Base-by-base conservation (phyloP, 305 asterid genomes). In the Fraxinus velutina region DNA sequence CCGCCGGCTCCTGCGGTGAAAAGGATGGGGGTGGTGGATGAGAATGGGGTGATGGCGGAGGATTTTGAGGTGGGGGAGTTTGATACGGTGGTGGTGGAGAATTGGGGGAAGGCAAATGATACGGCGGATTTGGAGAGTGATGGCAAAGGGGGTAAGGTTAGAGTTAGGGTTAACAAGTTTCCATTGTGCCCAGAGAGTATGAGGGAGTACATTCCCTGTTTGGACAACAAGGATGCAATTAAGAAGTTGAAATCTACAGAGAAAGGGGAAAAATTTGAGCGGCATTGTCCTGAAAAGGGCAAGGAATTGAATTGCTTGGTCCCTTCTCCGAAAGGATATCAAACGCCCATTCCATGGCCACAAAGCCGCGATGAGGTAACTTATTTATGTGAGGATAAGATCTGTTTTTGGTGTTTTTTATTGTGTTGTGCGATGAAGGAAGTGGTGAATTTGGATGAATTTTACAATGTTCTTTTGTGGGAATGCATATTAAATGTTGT, bases 131-230 rank as follows among this genome's bases (percentile, higher is more conserved):
- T 79, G 81, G 91, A 78, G 81, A 84, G 77, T 82, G 88, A 66
- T 47, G 88, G 85, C 33, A 82, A 75, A 30, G 89, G 87, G 75
- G 90, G 72, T 39, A 71, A 74, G 78, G 87, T 52, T 55, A 86
- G 88, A 81, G 83, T 89, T 87, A 87, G 83, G 90, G 86, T 95
- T 84, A 84, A 88, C 80, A 92, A 93, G 87, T 91, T 89, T 60
- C 86, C 76, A 0, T 12, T 89, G 79, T 95, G 98, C 75, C 88
- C 89, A 1, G 87, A 64, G 83, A 90, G 90, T 81, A 88, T 91
- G 97, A 90, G 93, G 84, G 98, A 95, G 91, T 90, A 91, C 78
- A 92, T 95, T 47, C 98, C 98, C 22, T 95, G 98, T 82, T 86
- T 93, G 91, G 98, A 95, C 86, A 91, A 93, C 78, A 84, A 78